phyloP scores from a whole-genome alignment of 176 grass and related monocot genomes.

The Puya raimondii region DNA sequence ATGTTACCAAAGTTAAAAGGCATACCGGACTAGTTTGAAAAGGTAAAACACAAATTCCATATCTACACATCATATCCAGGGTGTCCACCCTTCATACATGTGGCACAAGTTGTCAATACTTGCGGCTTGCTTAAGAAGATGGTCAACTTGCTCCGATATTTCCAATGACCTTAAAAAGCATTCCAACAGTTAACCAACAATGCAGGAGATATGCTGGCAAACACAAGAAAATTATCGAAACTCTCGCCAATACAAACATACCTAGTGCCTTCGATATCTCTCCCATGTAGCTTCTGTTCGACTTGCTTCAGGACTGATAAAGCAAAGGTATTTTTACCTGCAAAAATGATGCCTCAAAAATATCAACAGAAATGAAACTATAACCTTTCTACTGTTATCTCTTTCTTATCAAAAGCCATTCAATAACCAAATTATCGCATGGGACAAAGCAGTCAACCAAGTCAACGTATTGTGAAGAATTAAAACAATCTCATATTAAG shows the following conservation, averaged over 20 bases:
- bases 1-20: background rate
- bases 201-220: background rate
- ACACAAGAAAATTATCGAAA: background rate
- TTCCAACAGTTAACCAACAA: background rate
- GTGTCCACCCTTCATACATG: conserved; percentile 99
- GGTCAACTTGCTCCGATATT: conserved; percentile 78
- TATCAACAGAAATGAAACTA: conserved; percentile 12
- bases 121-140: conserved; percentile 88
- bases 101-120: conserved; percentile 93
- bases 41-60: background rate
- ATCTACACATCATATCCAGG: conserved; percentile 75
- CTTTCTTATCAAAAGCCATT: background rate
- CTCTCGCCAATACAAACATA: conserved; percentile 11
- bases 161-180: conserved; percentile 52
- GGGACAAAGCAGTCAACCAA: background rate
- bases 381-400: background rate
- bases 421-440: background rate
- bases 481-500: background rate
- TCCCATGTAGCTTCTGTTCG: conserved; percentile 84
- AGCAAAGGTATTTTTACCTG: conserved; percentile 96
- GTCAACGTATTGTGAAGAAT: background rate
- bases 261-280: conserved; percentile 64
- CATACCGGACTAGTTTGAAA: background rate
- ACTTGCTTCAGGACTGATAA: conserved; percentile 84
- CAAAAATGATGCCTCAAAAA: conserved; percentile 15